Percentiles rank a stretch among this genome's conserved stretches.
Conservation (phyloP, 345 rosid species). For the Camelina hispida region DNA sequence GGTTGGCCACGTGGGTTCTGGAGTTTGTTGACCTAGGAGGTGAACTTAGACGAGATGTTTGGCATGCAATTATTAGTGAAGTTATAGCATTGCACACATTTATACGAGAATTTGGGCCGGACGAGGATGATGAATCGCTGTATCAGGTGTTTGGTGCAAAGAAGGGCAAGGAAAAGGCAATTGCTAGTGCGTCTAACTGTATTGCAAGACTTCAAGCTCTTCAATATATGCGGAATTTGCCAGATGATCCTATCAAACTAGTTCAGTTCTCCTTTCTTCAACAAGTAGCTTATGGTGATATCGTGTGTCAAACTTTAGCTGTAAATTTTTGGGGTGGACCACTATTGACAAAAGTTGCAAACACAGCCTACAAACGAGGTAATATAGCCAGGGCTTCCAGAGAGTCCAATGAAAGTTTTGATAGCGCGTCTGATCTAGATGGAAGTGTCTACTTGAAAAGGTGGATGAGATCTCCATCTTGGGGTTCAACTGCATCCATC, state of each 20-base stretch:
- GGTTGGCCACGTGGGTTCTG: constrained; percentile 78
- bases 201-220: constrained; percentile 93
- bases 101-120: constrained; percentile 74
- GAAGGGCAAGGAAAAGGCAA: constrained; percentile 84
- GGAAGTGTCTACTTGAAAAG: constrained; percentile 86
- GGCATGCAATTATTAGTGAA: constrained; percentile 89
- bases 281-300: constrained; percentile 73
- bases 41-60: constrained; percentile 89
- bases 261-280: constrained; percentile 85
- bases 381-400: constrained; percentile 47
- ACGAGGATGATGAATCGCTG: constrained; percentile 60
- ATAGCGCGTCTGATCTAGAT: constrained; percentile 75
- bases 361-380: constrained; percentile 47
- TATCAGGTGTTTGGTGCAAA: constrained; percentile 75
- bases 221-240: constrained; percentile 72
- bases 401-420: constrained; percentile 52
- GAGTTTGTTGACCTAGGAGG: constrained; percentile 99
- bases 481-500: constrained; percentile 74
- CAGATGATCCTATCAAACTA: constrained; percentile 90
- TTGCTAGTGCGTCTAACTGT: constrained; percentile 62
- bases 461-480: constrained; percentile 94
- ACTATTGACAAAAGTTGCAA: constrained; percentile 58
- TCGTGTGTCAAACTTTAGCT: constrained; percentile 84
- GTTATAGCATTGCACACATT: constrained; percentile 83
- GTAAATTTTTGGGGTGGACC: constrained; percentile 92